phyloP scores from a whole-genome alignment of 257 asterid genomes.

The Solanum ossicruentum region DNA sequence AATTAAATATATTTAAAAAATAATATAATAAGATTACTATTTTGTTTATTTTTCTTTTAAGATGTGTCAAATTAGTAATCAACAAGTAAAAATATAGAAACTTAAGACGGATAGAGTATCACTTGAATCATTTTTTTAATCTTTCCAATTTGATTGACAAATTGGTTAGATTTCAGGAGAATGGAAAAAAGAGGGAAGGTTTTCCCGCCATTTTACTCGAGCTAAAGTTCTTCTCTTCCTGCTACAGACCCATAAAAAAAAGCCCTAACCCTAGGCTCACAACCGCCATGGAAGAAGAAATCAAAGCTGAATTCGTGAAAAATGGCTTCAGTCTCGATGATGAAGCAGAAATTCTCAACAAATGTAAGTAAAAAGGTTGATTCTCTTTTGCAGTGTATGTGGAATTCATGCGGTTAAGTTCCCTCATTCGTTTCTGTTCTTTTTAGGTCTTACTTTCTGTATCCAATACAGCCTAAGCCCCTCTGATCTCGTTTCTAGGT shows the following conservation, averaged over 20 bases:
- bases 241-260: background rate
- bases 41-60: no score
- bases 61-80: no score
- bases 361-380: constrained; percentile 34
- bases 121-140: no score
- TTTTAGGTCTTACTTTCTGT: constrained; percentile 62
- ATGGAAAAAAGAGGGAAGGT: constrained; percentile 12
- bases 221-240: background rate
- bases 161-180: no score
- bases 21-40: no score
- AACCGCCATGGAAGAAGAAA: constrained; percentile 66
- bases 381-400: background rate
- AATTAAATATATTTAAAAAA: no score
- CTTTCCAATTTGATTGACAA: no score
- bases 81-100: no score
- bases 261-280: constrained; percentile 24
- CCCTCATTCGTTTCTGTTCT: background rate
- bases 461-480: constrained; percentile 77
- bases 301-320: constrained; percentile 60
- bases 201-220: constrained; percentile 44
- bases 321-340: constrained; percentile 47
- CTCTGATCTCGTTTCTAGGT: constrained; percentile 78
- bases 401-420: background rate
- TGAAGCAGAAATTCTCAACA: constrained; percentile 55
- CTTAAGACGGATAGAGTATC: no score